Evolutionary conservation across 2,329 filamentous ascomycete genomes (phyloP).

Genomic region (Penicillium sp.): DNA sequence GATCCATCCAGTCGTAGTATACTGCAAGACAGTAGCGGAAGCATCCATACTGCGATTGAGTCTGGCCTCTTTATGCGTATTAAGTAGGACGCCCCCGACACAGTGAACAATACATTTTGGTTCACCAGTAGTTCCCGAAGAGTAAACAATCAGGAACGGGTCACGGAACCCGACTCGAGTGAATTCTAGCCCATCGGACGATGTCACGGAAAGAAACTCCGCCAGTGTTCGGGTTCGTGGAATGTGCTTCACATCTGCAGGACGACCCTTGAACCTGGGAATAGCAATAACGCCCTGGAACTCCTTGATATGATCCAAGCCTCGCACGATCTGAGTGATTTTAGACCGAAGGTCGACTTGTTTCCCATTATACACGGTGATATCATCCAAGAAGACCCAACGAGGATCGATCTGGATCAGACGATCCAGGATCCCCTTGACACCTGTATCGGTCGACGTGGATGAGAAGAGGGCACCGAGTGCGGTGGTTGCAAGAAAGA

Average conservation of each 20-base stretch:
- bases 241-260: background rate
- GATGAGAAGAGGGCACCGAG: slow-evolving; percentile 73
- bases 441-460: slow-evolving; percentile 77
- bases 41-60: slow-evolving; percentile 50
- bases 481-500: slow-evolving; percentile 67
- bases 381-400: slow-evolving; percentile 78
- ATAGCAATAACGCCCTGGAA: slow-evolving; percentile 51
- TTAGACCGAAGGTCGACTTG: slow-evolving; percentile 69
- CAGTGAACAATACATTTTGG: slow-evolving; percentile 84
- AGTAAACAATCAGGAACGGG: slow-evolving; percentile 73
- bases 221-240: background rate
- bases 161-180: slow-evolving; percentile 66
- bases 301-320: slow-evolving; percentile 58
- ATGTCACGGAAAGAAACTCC: background rate
- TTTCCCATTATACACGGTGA: slow-evolving; percentile 74
- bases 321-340: slow-evolving; percentile 64
- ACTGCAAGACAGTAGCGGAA: slow-evolving; percentile 51
- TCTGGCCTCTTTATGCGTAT: slow-evolving; percentile 56
- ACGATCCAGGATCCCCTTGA: slow-evolving; percentile 71
- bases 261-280: background rate
- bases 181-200: slow-evolving; percentile 47
- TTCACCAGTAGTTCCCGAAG: slow-evolving; percentile 74
- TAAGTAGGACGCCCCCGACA: slow-evolving; percentile 35
- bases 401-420: slow-evolving; percentile 70
- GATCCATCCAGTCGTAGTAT: slow-evolving; percentile 76